A percentile compares a stretch with the other conserved stretches of the same genome.
Conservation (phyloP, 768 basidiomycete genomes). For the Lentinula guzmanii region DNA sequence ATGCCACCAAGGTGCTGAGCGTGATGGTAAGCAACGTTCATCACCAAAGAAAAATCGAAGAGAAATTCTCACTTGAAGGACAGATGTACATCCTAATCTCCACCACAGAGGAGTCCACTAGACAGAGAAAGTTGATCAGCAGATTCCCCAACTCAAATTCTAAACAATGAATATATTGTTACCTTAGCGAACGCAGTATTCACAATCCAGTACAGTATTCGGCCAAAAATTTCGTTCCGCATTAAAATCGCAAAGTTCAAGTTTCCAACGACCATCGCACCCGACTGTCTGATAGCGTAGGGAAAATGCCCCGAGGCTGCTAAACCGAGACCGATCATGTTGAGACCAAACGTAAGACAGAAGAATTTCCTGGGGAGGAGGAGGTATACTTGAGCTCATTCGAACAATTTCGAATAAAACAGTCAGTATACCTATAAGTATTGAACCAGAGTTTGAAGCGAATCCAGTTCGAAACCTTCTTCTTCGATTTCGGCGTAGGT, state of each 20-base stretch:
- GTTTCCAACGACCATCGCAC: constrained; percentile 68
- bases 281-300: constrained; percentile 53
- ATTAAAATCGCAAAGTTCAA: constrained; percentile 67
- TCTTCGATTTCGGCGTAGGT: constrained; percentile 36
- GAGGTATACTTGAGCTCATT: not conserved
- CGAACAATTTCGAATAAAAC: not conserved
- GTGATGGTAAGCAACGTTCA: constrained; percentile 7
- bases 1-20: constrained; percentile 71
- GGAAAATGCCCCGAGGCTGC: constrained; percentile 62
- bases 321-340: constrained; percentile 55
- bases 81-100: constrained; percentile 67
- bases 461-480: constrained; percentile 55
- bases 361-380: constrained; percentile 58
- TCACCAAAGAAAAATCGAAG: not conserved
- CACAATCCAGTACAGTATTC: constrained; percentile 56
- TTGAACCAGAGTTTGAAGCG: constrained; percentile 65
- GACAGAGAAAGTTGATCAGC: not conserved
- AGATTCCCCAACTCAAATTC: not conserved
- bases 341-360: constrained; percentile 51
- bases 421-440: constrained; percentile 48
- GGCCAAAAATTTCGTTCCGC: constrained; percentile 75
- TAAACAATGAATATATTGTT: constrained; percentile 10
- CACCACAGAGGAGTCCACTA: constrained; percentile 74
- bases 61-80: constrained; percentile 46
- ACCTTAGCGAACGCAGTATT: constrained; percentile 72